These are phyloP conservation scores for Euclidium syriacum DNA, from an alignment of 345 rosid species.

Conservation along the genomic window DNA sequence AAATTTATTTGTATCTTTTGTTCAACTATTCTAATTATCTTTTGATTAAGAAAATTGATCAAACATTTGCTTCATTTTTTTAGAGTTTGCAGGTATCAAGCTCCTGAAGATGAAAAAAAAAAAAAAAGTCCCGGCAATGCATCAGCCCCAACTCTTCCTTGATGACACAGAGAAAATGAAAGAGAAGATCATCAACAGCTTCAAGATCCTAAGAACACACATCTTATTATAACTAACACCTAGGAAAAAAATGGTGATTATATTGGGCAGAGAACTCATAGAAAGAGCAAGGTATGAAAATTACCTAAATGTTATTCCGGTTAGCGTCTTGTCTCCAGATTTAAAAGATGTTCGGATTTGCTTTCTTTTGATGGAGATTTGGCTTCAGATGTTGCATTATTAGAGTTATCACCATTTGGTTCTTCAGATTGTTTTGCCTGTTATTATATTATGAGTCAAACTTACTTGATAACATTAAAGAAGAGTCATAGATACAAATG, in stretches of 20 bases:
- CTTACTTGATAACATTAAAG: background rate
- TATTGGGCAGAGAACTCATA: background rate
- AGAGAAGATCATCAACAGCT: conserved; percentile 4
- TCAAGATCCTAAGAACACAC: conserved; percentile 1
- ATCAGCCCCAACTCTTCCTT: background rate
- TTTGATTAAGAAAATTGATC: background rate
- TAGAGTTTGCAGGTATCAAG: background rate
- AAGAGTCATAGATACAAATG: background rate
- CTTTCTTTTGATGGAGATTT: conserved; percentile 23
- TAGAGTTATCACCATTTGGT: conserved; percentile 22
- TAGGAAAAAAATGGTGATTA: background rate
- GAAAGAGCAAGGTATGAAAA: background rate
- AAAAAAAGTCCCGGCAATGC: background rate
- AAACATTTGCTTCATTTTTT: background rate
- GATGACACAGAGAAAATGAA: background rate
- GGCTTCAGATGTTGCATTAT: conserved; percentile 16
- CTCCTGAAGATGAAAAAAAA: conserved; percentile 9
- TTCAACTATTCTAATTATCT: conserved; percentile 10
- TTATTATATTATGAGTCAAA: conserved; percentile 2
- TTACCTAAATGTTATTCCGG: conserved; percentile 3
- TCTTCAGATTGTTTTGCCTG: conserved; percentile 42
- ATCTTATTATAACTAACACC: background rate
- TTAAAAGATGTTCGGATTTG: conserved; percentile 22
- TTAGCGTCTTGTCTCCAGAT: conserved; percentile 24
- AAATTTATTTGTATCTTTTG: background rate